phyloP scores from a whole-genome alignment of 179 eudicot genomes.

The Gypsophila paniculata region DNA sequence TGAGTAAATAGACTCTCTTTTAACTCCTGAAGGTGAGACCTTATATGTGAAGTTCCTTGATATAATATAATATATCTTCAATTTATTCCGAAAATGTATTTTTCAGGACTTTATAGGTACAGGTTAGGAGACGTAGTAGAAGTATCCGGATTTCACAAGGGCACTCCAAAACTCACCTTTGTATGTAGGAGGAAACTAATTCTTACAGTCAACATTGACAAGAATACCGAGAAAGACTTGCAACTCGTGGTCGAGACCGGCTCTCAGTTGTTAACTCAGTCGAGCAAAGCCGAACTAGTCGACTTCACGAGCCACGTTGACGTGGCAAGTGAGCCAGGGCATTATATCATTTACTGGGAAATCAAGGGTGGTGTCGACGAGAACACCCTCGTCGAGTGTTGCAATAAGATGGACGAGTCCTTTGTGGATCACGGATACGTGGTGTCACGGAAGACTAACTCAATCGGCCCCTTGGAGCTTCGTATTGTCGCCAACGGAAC shows the following conservation, averaged over 20 bases:
- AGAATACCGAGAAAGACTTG: slow-evolving; percentile 73
- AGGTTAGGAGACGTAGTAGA: slow-evolving; percentile 75
- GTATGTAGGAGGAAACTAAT: slow-evolving; percentile 66
- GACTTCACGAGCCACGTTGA: slow-evolving; percentile 79
- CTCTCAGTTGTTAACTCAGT: slow-evolving; percentile 36
- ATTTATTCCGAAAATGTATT: background rate
- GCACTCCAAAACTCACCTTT: slow-evolving; percentile 61
- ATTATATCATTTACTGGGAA: slow-evolving; percentile 75
- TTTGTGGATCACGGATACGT: slow-evolving; percentile 66
- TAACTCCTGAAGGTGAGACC: too few relatives aligned
- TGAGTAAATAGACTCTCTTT: too few relatives aligned
- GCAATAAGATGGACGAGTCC: slow-evolving; percentile 59
- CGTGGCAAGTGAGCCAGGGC: slow-evolving; percentile 52
- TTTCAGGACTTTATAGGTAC: slow-evolving; percentile 65
- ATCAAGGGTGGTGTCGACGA: slow-evolving; percentile 60
- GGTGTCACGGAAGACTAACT: slow-evolving; percentile 52
- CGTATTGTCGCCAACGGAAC: slow-evolving; percentile 59
- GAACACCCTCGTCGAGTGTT: slow-evolving; percentile 40
- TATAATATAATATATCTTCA: too few relatives aligned
- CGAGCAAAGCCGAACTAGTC: slow-evolving; percentile 49
- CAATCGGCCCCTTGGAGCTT: slow-evolving; percentile 68
- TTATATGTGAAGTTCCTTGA: too few relatives aligned
- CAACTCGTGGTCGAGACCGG: slow-evolving; percentile 57
- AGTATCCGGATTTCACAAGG: slow-evolving; percentile 52
- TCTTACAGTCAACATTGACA: slow-evolving; percentile 68